Evolutionary conservation across 192 early-diverging fungal genomes (phyloP).

Genomic region (Piromyces finnis): DNA sequence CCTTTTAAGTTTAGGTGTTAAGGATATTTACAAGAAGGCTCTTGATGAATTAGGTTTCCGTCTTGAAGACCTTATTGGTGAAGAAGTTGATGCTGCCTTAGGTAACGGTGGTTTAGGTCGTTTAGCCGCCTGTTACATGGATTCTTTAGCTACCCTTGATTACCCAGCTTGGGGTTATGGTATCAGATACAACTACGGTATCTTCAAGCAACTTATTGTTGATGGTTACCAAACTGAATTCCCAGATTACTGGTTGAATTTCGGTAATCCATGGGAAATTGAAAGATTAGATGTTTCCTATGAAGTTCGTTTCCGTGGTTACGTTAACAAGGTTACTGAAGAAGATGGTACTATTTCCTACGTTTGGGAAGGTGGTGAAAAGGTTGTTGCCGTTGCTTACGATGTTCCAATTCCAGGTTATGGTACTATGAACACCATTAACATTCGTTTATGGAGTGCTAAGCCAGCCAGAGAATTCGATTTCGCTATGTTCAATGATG

Average conservation of each 20-base stretch:
- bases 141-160: constrained; percentile 82
- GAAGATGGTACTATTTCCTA: constrained; percentile 42
- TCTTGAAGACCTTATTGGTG: constrained; percentile 79
- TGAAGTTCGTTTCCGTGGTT: constrained; percentile 77
- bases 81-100: constrained; percentile 89
- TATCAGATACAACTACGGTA: constrained; percentile 93
- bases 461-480: constrained; percentile 42
- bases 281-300: constrained; percentile 27
- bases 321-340: constrained; percentile 52
- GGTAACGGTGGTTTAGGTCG: constrained; percentile 96
- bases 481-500: constrained; percentile 48
- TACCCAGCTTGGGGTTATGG: constrained; percentile 96
- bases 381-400: constrained; percentile 81
- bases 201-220: constrained; percentile 92
- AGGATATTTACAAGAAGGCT: constrained; percentile 54
- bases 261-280: constrained; percentile 78
- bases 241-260: constrained; percentile 93
- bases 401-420: constrained; percentile 95
- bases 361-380: constrained; percentile 73
- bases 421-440: constrained; percentile 85
- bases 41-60: constrained; percentile 68
- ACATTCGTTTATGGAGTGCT: constrained; percentile 91
- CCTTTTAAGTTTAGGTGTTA: constrained; percentile 67
- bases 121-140: constrained; percentile 93
- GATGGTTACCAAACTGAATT: constrained; percentile 89